Evolutionary conservation across 352 stramenopile genomes (phyloP), one percentile per base, ranked within the genome.

Genomic region (Pythium grandisporangium): DNA sequence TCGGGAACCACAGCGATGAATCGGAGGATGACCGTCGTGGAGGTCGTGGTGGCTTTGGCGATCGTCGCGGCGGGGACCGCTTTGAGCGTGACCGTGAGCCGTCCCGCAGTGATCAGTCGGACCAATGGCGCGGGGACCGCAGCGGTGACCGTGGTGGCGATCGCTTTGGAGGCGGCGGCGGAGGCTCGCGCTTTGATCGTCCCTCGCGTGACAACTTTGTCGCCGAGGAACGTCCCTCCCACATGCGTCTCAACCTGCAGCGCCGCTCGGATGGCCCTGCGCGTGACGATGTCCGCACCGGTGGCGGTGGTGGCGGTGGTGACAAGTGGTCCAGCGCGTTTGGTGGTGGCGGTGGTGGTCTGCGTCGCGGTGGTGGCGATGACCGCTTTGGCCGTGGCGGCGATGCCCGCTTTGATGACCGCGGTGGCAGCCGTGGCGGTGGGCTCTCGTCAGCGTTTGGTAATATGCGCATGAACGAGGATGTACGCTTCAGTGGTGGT

Each of bases 241-340:
- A 84, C 53, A 79, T 90, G 73, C 71, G 74, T 22, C 44, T 90
- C 48, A 90, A 90, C 51, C 53, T 90, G 34, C 45, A 62, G 55
- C 71, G 70, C n/a, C 73, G 74, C 27, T 37, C n/a, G n/a, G n/a
- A n/a, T n/a, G n/a, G n/a, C n/a, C n/a, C n/a, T n/a, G n/a, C n/a
- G 52, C 13, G 57, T 53, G 1, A 47, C 37, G 27, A 53, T 48
- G 26, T 70, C 67, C 19, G 53, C 51, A 30, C 55, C 57, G 22
- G 58, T 30, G 45, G 61, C 20, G 56, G 39, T n/a, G 43, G 39
- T 30, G 26, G 24, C 19, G 30, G 36, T 21, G 41, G 34, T 22
- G 55, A 82, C 46, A 84, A 84, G 55, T 84, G 63, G 43, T 58
- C 63, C 11, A 46, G 61, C 30, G 63, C 66, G 1, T 86, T 86